Evolutionary conservation across 371 early-diverging fungal genomes (phyloP).

Genomic region (Apophysomyces variabilis): DNA sequence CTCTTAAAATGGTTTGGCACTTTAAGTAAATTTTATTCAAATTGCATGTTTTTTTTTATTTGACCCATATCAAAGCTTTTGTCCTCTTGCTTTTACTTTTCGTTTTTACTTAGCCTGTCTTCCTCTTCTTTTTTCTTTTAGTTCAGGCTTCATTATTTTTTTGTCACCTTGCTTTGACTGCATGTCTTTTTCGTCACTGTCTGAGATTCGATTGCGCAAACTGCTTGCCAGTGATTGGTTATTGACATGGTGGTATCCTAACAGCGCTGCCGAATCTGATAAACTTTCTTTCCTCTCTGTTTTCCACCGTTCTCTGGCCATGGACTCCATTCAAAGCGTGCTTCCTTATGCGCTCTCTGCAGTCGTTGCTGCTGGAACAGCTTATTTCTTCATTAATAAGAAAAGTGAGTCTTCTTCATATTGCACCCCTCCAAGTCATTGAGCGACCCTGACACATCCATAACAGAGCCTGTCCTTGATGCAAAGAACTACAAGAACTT

Average conservation of each 20-base stretch:
- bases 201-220: conserved; percentile 11
- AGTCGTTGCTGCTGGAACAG: conserved; percentile 22
- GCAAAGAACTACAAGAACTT: conserved; percentile 82
- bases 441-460: not conserved
- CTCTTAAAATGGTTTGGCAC: no score
- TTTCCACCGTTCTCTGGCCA: conserved; percentile 10
- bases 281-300: conserved; percentile 10
- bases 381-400: conserved; percentile 25
- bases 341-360: conserved; percentile 29
- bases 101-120: not conserved
- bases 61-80: no score
- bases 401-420: conserved; percentile 17
- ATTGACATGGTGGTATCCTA: not conserved
- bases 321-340: conserved; percentile 20
- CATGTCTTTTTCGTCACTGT: not conserved
- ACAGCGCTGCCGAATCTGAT: conserved; percentile 6
- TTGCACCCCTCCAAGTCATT: not conserved
- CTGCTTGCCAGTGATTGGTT: conserved; percentile 1
- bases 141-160: not conserved
- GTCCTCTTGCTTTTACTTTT: not conserved
- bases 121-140: not conserved
- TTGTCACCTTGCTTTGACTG: not conserved
- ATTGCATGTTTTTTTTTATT: no score
- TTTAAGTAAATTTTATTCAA: no score
- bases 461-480: conserved; percentile 55